These are phyloP conservation scores for Rhodotorula sp. DNA, from an alignment of 1,284 basidiomycete species.

Conservation along the genomic window DNA sequence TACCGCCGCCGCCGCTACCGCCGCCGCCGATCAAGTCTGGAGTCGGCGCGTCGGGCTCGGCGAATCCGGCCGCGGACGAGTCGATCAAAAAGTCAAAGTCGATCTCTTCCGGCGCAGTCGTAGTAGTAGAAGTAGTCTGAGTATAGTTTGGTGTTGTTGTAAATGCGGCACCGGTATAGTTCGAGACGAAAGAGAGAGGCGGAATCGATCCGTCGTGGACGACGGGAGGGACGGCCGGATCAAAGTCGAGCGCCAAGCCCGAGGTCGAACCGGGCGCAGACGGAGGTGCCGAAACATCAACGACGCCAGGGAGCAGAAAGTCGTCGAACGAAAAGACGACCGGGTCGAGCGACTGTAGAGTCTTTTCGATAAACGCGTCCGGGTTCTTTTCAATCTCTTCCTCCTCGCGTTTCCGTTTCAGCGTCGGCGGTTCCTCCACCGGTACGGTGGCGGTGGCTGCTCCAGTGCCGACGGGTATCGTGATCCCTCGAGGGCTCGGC, in stretches of 20 bases:
- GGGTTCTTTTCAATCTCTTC: conserved; percentile 42
- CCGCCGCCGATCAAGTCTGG: background rate
- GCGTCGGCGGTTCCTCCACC: conserved; percentile 18
- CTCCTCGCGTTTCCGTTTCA: conserved; percentile 43
- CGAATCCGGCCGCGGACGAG: conserved; percentile 32
- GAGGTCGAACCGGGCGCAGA: background rate
- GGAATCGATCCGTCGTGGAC: background rate
- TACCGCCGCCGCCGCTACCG: background rate
- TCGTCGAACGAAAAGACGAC: background rate
- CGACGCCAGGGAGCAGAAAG: background rate
- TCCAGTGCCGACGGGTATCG: background rate
- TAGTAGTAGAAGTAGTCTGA: background rate
- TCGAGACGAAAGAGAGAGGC: conserved; percentile 26
- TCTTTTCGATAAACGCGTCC: conserved; percentile 39
- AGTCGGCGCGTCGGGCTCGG: conserved; percentile 10
- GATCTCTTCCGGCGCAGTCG: conserved; percentile 14
- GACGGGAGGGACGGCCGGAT: conserved; percentile 28
- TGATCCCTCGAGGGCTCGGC: conserved; percentile 14
- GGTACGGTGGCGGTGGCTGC: background rate
- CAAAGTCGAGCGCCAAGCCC: conserved; percentile 19
- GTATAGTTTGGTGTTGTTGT: background rate
- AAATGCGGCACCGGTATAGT: background rate
- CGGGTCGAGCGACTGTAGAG: conserved; percentile 17
- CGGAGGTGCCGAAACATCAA: background rate
- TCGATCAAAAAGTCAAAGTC: conserved; percentile 37